These are phyloP conservation scores for Coniochaeta sp. DNA, from an alignment of 2,329 filamentous ascomycete species.

Conservation along the genomic window DNA sequence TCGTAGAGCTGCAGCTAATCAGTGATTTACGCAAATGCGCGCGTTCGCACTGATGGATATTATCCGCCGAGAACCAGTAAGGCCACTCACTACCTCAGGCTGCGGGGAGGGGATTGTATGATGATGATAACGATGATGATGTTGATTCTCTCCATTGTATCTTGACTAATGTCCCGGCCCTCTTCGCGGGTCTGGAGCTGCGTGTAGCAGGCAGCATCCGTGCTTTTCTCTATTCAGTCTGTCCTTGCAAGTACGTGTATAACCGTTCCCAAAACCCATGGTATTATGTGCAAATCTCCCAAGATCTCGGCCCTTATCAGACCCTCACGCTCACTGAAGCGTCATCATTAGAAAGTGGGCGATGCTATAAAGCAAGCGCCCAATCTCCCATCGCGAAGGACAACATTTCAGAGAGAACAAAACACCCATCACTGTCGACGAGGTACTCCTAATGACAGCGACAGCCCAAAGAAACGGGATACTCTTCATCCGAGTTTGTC, in stretches of 20 bases:
- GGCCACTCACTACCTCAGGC: neutral
- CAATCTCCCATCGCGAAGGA: neutral
- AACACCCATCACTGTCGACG: neutral
- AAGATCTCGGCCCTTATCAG: neutral
- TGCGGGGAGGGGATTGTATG: neutral
- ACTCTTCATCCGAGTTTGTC: neutral
- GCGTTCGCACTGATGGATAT: neutral
- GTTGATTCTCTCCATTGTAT: neutral
- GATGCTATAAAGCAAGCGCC: neutral
- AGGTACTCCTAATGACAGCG: neutral
- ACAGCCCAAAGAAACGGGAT: neutral
- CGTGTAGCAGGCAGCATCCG: neutral
- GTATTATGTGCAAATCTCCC: neutral
- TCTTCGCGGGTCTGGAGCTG: neutral
- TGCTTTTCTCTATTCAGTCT: neutral
- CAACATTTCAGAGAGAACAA: neutral
- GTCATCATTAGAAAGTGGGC: neutral
- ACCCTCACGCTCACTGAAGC: neutral
- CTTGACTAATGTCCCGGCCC: neutral
- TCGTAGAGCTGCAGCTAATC: neutral
- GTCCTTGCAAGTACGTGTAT: neutral
- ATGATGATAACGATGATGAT: neutral
- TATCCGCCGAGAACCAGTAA: neutral
- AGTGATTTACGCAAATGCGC: neutral
- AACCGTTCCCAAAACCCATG: neutral